A percentile compares a stretch with the other conserved stretches of the same genome.
These are phyloP conservation scores for Grigorovia yakushimaensis DNA, from an alignment of 805 yeast species.

Conservation along the genomic window DNA sequence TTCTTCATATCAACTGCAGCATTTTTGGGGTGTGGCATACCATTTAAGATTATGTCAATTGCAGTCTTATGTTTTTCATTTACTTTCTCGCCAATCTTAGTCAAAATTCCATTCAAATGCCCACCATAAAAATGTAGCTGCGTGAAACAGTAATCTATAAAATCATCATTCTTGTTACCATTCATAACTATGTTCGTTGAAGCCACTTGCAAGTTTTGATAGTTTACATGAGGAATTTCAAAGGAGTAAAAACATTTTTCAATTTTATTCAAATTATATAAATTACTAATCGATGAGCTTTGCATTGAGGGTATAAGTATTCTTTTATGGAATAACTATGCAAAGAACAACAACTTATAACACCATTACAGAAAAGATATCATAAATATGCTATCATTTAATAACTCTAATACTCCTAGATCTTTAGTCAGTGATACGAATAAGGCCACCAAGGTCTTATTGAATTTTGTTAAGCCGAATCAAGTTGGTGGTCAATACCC, in stretches of 20 bases:
- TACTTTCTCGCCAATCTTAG: neutral
- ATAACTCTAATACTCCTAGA: constrained; percentile 40
- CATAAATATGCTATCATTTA: neutral
- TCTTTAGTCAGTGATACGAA: constrained; percentile 74
- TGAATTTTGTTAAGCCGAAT: constrained; percentile 89
- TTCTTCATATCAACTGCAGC: neutral
- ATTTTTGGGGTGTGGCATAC: neutral
- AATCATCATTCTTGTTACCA: neutral
- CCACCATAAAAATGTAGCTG: neutral
- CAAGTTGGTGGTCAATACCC: constrained; percentile 82
- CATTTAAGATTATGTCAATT: neutral
- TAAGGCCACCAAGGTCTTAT: constrained; percentile 86
- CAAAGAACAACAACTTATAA: no score
- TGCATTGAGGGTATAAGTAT: no score
- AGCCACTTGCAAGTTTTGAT: neutral
- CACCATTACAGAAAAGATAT: neutral
- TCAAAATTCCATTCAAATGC: neutral
- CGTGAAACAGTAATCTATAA: neutral
- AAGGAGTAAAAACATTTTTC: no score
- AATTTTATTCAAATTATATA: no score
- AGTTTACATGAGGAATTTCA: no score
- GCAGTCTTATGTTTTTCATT: neutral
- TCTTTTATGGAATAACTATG: no score
- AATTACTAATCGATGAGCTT: neutral
- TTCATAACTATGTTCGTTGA: neutral